Base-by-base conservation (phyloP, 306 rosid species). In the Vigna trinervia region DNA sequence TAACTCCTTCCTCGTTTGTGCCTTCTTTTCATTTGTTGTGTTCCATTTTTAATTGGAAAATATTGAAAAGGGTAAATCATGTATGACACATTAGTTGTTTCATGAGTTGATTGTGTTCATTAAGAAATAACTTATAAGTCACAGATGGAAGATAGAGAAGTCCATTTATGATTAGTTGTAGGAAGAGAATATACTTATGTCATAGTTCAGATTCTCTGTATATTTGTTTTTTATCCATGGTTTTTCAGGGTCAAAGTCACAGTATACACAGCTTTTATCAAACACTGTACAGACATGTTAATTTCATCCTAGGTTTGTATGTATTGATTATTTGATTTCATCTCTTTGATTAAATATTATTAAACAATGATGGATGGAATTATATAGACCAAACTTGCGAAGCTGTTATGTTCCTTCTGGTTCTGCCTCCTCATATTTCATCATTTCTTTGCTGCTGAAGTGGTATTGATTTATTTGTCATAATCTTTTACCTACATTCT, bases 351-450 rank as follows among this genome's bases (percentile, higher is more conserved):
- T 76, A 43, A 22, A 70, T 66, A 36, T 66, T 23, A 38, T 47
- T 80, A 76, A 65, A 64, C 23, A 76, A 19, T 58, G 17, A 72
- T 73, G 45, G 72, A 64, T 39, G 56, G 10, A 72, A 67, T 72
- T 63, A 62, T 2, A 23, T 8, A 5, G 34, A 62, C 59, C 32
- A 32, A 59, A 59, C 17, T 77, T 45, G 67, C 22, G 22, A 51
- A 43, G 69, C 52, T 38, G 73, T 52, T 60, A 45, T 68, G 12
- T 61, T 60, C 4, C 80, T 6, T 23, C 43, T 68, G 9, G 30
- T 12, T 58, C 63, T 58, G 15, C 41, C 39, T 45, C 72, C 5
- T 9, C 58, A 17, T 28, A 61, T 23, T 39, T 1, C 63, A 46
- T 22, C 77, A 5, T 36, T 67, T 72, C 69, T 58, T 71, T 58